Percentiles rank a stretch among this genome's conserved stretches.
Evolutionary conservation across 129 eudicot species (phyloP).

Genomic region (Ambrosia trifida): DNA sequence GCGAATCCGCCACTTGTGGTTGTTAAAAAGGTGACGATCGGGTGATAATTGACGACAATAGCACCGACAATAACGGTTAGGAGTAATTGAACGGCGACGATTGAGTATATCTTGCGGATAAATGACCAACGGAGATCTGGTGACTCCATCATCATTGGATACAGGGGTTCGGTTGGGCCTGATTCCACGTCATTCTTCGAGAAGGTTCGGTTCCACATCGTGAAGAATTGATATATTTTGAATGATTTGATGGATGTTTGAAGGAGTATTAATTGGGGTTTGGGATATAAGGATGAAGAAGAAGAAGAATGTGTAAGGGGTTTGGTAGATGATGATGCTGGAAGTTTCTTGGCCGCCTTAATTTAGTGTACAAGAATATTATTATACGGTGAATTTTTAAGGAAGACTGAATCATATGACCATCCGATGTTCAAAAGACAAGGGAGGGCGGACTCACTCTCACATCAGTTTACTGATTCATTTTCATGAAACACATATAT

Average conservation of each 20-base stretch:
- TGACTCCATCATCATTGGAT: constrained; percentile 69
- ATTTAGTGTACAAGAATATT: too few relatives aligned
- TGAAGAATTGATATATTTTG: not conserved
- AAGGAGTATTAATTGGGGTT: not conserved
- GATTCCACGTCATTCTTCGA: constrained; percentile 64
- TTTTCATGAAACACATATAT: too few relatives aligned
- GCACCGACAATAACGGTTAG: constrained; percentile 77
- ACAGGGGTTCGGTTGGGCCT: constrained; percentile 47
- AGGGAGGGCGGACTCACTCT: too few relatives aligned
- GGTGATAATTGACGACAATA: constrained; percentile 58
- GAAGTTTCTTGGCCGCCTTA: constrained; percentile 1
- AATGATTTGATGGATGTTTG: not conserved
- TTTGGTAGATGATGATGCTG: not conserved
- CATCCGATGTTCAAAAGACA: too few relatives aligned
- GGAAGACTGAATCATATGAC: too few relatives aligned
- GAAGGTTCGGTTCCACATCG: constrained; percentile 56
- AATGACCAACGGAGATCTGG: constrained; percentile 89
- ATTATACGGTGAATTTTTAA: too few relatives aligned
- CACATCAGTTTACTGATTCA: too few relatives aligned
- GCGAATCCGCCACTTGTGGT: constrained; percentile 66
- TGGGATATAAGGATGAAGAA: not conserved
- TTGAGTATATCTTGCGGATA: constrained; percentile 78
- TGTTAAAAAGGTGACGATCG: constrained; percentile 55
- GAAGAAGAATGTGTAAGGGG: not conserved
- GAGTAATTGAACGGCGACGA: constrained; percentile 66